These are phyloP conservation scores for Syncephalastrum sp. DNA, from an alignment of 371 early-diverging fungal species.

Conservation along the genomic window DNA sequence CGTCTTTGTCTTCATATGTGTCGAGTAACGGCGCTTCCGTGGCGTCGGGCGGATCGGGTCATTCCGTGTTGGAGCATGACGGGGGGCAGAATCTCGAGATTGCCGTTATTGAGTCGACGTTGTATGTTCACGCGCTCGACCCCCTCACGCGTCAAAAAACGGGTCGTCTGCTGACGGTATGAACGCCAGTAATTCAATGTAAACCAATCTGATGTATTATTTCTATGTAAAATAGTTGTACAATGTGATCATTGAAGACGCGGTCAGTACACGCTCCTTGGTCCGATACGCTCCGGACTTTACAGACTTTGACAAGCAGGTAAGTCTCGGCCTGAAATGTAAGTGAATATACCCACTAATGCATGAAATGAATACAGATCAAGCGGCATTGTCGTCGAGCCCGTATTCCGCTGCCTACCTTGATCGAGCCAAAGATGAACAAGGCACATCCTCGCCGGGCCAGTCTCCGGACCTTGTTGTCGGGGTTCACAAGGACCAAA, in stretches of 20 bases:
- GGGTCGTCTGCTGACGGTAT: too few species aligned
- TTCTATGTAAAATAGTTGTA: constrained; percentile 27
- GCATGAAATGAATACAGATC: constrained; percentile 13
- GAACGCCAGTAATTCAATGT: too few species aligned
- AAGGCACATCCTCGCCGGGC: background rate
- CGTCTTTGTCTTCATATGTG: background rate
- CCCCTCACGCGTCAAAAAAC: constrained; percentile 3
- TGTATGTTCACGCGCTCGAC: constrained; percentile 18
- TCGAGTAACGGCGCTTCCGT: background rate
- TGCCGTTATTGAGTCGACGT: constrained; percentile 28
- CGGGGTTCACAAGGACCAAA: constrained; percentile 10
- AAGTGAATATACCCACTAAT: background rate
- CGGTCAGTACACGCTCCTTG: constrained; percentile 33
- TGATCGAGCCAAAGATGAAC: constrained; percentile 6
- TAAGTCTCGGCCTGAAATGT: constrained; percentile 11
- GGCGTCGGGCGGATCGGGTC: constrained; percentile 5
- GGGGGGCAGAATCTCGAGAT: constrained; percentile 22
- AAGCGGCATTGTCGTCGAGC: constrained; percentile 23
- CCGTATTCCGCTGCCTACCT: constrained; percentile 23
- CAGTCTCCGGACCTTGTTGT: background rate
- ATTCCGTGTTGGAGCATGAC: constrained; percentile 17
- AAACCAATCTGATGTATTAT: too few species aligned
- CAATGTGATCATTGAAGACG: constrained; percentile 42
- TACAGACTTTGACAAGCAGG: constrained; percentile 49
- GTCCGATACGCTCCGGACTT: constrained; percentile 59